Conservation (phyloP, 2,329 filamentous ascomycete genomes). For the Trichoderma aggressivum region DNA sequence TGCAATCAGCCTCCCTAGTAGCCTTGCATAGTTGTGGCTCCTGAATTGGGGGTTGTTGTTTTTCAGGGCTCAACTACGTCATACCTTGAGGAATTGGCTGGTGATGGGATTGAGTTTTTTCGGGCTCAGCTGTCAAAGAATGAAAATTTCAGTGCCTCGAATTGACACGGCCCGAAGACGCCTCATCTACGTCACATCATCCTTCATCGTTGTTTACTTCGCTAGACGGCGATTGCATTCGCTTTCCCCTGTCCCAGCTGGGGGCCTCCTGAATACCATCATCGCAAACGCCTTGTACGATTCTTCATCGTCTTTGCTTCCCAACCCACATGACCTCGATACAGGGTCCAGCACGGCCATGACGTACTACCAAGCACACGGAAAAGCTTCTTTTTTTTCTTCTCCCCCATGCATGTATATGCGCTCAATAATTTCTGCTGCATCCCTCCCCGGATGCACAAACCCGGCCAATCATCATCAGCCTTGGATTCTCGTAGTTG, state of each 20-base stretch:
- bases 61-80: slow-evolving; percentile 7
- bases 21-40: background rate
- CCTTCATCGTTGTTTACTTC: background rate
- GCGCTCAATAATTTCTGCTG: background rate
- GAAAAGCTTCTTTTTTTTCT: background rate
- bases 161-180: background rate
- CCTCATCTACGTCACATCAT: background rate
- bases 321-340: background rate
- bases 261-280: background rate
- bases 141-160: background rate
- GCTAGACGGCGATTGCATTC: background rate
- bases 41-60: background rate
- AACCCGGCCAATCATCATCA: background rate
- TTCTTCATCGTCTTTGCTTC: background rate
- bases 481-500: background rate
- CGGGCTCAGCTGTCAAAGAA: background rate
- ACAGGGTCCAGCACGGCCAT: background rate
- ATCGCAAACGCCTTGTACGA: background rate
- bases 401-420: background rate
- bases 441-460: background rate
- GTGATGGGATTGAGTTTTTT: background rate
- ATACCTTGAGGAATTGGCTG: background rate
- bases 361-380: background rate
- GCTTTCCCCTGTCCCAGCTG: background rate
- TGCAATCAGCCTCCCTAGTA: slow-evolving; percentile 2